Conservation (phyloP, 2,329 filamentous ascomycete genomes). For the Mariannaea sp. region DNA sequence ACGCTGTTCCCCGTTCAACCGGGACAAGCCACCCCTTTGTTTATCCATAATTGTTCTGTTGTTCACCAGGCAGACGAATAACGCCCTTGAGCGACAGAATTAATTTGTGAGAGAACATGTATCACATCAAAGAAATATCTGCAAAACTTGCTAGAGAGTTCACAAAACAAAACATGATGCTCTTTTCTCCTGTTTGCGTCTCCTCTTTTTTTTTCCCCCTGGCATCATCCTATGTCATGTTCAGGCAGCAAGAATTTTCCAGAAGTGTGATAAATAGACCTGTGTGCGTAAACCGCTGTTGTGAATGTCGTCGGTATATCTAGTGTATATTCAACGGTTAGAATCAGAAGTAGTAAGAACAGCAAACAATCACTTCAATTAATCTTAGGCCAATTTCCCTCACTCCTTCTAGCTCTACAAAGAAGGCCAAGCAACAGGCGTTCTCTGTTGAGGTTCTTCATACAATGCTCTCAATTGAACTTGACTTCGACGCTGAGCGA, state of each 20-base stretch:
- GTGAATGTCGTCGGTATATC: neutral
- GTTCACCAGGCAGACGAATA: conserved; percentile 2
- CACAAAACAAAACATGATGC: neutral
- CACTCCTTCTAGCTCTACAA: too few relatives aligned
- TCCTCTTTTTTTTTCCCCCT: neutral
- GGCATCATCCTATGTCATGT: neutral
- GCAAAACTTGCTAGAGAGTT: neutral
- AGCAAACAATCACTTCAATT: too few relatives aligned
- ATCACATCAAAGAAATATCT: neutral
- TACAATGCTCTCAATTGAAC: neutral
- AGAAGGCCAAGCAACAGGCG: too few relatives aligned
- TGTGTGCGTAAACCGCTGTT: neutral
- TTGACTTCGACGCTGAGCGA: conserved; percentile 25
- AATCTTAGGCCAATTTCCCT: too few relatives aligned
- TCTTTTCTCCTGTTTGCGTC: too few relatives aligned
- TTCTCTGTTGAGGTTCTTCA: neutral
- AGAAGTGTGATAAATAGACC: neutral
- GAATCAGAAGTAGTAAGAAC: too few relatives aligned
- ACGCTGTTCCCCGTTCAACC: neutral
- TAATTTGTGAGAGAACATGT: neutral
- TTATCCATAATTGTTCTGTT: neutral
- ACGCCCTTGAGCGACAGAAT: neutral
- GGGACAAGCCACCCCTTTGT: neutral
- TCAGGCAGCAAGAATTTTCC: neutral
- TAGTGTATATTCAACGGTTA: too few relatives aligned